Conservation (phyloP, 257 asterid genomes). For the Eustoma russellianum region DNA sequence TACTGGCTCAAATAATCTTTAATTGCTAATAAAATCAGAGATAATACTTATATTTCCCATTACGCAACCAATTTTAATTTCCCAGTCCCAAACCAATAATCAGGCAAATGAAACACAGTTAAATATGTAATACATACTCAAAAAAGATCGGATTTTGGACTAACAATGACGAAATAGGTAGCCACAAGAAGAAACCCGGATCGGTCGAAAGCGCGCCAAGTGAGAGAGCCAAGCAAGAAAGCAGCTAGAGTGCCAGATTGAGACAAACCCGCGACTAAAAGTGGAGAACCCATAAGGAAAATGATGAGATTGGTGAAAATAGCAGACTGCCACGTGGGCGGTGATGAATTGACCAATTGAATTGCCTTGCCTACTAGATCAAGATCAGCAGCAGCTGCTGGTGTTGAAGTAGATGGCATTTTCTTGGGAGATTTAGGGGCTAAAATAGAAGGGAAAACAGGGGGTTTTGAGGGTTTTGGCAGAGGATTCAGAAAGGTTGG, state of each 20-base stretch:
- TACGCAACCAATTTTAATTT: too few relatives aligned
- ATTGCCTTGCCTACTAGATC: slow-evolving; percentile 50
- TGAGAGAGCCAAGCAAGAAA: slow-evolving; percentile 79
- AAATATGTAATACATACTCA: not conserved
- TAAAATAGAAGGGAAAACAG: slow-evolving; percentile 11
- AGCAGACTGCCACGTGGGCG: slow-evolving; percentile 85
- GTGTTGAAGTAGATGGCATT: slow-evolving; percentile 17
- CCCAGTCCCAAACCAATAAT: too few relatives aligned
- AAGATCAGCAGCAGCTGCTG: slow-evolving; percentile 29
- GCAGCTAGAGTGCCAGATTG: slow-evolving; percentile 69
- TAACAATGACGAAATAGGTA: slow-evolving; percentile 70
- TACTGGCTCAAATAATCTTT: too few relatives aligned
- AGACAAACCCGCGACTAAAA: slow-evolving; percentile 74
- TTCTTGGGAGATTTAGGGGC: slow-evolving; percentile 16
- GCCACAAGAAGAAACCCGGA: slow-evolving; percentile 85
- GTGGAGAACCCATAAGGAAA: slow-evolving; percentile 62
- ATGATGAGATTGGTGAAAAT: slow-evolving; percentile 44
- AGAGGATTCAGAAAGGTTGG: slow-evolving; percentile 12
- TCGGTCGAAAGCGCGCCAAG: slow-evolving; percentile 86
- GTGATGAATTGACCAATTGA: slow-evolving; percentile 49
- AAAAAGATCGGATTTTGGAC: slow-evolving; percentile 14
- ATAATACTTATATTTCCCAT: too few relatives aligned
- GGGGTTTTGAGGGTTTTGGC: slow-evolving; percentile 21
- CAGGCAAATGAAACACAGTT: too few relatives aligned
- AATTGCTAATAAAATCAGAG: too few relatives aligned